Conservation (phyloP, 495 filamentous ascomycete genomes). For the Xylaria grammica region DNA sequence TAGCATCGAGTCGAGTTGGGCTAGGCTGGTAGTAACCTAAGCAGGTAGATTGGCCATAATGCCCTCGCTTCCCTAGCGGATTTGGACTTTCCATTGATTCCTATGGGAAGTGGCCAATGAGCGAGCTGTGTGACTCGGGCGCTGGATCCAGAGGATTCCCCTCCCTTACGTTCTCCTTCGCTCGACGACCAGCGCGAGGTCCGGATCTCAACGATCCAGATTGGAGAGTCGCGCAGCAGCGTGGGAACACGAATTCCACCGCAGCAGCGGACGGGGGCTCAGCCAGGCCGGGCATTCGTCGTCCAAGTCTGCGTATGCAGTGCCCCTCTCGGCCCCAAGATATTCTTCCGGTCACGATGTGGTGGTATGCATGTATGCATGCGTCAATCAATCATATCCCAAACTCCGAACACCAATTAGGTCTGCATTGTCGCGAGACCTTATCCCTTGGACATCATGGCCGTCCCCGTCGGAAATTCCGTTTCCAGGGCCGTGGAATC, state of each 20-base stretch:
- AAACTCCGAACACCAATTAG: neutral
- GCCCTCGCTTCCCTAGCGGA: no score
- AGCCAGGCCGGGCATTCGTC: neutral
- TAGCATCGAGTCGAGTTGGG: neutral
- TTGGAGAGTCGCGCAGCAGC: no score
- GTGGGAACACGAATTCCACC: no score
- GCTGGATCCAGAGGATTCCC: neutral
- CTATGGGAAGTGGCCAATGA: no score
- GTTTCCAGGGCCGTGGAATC: neutral
- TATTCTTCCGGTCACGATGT: neutral
- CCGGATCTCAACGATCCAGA: neutral
- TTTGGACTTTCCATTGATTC: no score
- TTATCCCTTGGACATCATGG: neutral
- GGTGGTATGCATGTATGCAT: conserved; percentile 9
- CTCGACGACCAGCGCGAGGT: neutral
- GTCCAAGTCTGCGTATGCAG: neutral
- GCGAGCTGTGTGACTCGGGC: neutral
- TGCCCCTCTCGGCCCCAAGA: neutral
- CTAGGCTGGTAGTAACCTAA: neutral
- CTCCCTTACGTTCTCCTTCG: no score
- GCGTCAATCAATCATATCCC: neutral
- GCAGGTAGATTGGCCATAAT: neutral
- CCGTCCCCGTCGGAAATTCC: neutral
- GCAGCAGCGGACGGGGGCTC: no score
- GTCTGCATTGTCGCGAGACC: neutral